phyloP scores from a whole-genome alignment of 1,284 basidiomycete genomes.

The Rhodotorula sp. region DNA sequence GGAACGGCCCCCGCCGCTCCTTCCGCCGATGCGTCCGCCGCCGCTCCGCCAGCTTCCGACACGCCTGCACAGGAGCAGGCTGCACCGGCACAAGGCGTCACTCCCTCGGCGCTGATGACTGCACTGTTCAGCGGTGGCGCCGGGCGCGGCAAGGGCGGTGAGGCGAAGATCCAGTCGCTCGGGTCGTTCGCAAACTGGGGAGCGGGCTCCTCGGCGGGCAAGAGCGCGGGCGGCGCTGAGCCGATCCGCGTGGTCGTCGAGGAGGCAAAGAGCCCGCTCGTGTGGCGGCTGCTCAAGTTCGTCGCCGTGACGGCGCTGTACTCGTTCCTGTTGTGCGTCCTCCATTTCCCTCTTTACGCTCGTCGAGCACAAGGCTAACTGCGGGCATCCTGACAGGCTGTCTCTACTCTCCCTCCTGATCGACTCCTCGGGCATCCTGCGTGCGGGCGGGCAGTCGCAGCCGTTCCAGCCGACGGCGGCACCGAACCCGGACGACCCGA shows the following conservation, averaged over 20 bases:
- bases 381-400: conserved; percentile 56
- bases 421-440: conserved; percentile 88
- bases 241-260: conserved; percentile 77
- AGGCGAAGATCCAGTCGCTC: conserved; percentile 62
- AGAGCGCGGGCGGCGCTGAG: conserved; percentile 45
- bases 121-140: conserved; percentile 35
- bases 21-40: not conserved
- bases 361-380: not conserved
- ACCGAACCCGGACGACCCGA: conserved; percentile 65
- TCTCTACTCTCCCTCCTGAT: conserved; percentile 82
- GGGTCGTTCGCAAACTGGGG: conserved; percentile 42
- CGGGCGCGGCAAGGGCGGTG: conserved; percentile 53
- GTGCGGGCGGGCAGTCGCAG: conserved; percentile 72
- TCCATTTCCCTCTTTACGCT: conserved; percentile 41
- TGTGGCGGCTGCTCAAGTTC: conserved; percentile 62
- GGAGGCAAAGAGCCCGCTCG: conserved; percentile 62
- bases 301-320: conserved; percentile 49
- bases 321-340: conserved; percentile 51
- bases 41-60: not conserved
- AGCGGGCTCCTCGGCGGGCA: conserved; percentile 15
- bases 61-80: not conserved
- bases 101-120: conserved; percentile 34
- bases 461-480: conserved; percentile 71
- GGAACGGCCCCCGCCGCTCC: not conserved
- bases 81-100: conserved; percentile 8